These are phyloP conservation scores for Sarcodon sp. DNA, from an alignment of 768 basidiomycete genomes.

Conservation along the genomic window DNA sequence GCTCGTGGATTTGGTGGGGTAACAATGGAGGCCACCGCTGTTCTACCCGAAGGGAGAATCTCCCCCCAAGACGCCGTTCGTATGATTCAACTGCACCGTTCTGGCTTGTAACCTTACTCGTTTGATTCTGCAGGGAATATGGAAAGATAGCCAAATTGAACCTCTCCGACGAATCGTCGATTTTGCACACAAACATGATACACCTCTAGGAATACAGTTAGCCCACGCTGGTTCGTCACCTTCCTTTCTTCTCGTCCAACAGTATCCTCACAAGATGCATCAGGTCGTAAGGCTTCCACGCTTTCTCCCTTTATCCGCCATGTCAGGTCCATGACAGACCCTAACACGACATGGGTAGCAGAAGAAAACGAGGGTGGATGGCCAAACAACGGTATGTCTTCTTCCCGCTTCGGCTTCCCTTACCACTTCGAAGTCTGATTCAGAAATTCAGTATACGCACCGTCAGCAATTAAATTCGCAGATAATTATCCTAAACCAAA, in stretches of 20 bases:
- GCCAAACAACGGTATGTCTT: constrained; percentile 41
- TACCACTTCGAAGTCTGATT: not conserved
- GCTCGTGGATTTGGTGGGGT: constrained; percentile 61
- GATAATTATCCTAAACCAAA: constrained; percentile 42
- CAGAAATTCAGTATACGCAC: constrained; percentile 38
- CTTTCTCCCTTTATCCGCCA: constrained; percentile 53
- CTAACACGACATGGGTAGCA: constrained; percentile 21
- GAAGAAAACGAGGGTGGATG: constrained; percentile 49
- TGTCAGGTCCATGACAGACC: constrained; percentile 20
- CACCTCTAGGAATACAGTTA: constrained; percentile 68
- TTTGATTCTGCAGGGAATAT: constrained; percentile 35
- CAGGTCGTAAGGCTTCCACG: constrained; percentile 57
- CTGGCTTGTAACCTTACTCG: not conserved
- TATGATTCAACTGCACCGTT: not conserved
- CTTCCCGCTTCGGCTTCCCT: not conserved
- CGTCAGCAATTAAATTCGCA: constrained; percentile 44
- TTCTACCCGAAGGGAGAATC: constrained; percentile 66
- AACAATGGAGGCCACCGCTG: constrained; percentile 62
- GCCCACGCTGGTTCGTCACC: constrained; percentile 35
- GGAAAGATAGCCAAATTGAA: constrained; percentile 65
- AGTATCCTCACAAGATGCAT: too few relatives aligned
- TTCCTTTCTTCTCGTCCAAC: too few relatives aligned
- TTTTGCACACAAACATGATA: constrained; percentile 59
- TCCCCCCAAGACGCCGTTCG: constrained; percentile 60
- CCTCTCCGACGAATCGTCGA: constrained; percentile 60